These are phyloP conservation scores for Colletotrichum aenigma DNA, from an alignment of 2,329 filamentous ascomycete genomes.

Conservation along the genomic window DNA sequence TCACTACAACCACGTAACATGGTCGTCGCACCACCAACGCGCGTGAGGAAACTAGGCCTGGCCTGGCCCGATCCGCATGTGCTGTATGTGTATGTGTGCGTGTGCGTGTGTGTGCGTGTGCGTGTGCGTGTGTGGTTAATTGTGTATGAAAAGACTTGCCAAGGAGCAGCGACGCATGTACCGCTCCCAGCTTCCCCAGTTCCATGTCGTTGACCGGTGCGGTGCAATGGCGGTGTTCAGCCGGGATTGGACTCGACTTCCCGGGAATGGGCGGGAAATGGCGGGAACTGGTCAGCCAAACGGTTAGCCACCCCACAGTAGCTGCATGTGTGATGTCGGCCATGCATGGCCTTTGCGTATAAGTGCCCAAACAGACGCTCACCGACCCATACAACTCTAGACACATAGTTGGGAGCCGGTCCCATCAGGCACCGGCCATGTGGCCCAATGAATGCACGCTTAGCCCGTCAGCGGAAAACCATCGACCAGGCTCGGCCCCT, in stretches of 20 bases:
- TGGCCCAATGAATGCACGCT: conserved; percentile 15
- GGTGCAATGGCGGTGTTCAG: neutral
- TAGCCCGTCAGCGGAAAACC: conserved; percentile 6
- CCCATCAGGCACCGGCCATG: conserved; percentile 22
- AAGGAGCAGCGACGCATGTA: neutral
- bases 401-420: conserved; percentile 22
- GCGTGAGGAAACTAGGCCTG: neutral
- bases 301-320: conserved; percentile 11
- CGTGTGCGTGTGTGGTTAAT: neutral
- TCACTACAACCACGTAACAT: neutral
- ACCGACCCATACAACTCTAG: conserved; percentile 22
- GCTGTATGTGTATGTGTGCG: neutral
- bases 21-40: neutral
- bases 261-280: conserved; percentile 1
- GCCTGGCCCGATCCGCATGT: neutral
- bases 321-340: conserved; percentile 22
- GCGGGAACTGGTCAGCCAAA: conserved; percentile 1
- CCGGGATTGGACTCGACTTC: neutral
- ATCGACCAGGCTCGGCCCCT: conserved; percentile 3
- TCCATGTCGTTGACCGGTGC: conserved; percentile 2
- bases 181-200: neutral
- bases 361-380: conserved; percentile 19
- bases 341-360: conserved; percentile 19
- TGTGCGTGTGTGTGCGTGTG: neutral
- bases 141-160: neutral